Percentiles rank a stretch among this genome's conserved stretches.
Evolutionary conservation across 257 asterid species (phyloP).

Genomic region (Prunella vulgaris): DNA sequence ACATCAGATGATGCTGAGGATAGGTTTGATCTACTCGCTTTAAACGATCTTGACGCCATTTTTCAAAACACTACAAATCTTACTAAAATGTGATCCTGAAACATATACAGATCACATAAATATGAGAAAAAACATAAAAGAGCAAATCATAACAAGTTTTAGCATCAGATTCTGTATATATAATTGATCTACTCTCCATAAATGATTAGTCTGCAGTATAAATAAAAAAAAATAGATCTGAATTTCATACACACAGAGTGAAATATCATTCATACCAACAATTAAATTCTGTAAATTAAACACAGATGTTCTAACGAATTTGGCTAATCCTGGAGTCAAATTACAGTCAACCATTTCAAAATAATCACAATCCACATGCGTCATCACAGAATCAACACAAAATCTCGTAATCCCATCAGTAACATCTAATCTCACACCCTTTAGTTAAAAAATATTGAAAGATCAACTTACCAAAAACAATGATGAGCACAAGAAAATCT

Average conservation of each 20-base stretch:
- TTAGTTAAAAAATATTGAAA: neutral
- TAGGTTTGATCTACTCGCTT: conserved; percentile 50
- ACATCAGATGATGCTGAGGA: conserved; percentile 54
- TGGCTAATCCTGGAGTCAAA: conserved; percentile 12
- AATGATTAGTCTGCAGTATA: neutral
- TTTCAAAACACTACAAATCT: neutral
- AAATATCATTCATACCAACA: neutral
- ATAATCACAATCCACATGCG: neutral
- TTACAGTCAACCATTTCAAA: conserved; percentile 2
- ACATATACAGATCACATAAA: neutral
- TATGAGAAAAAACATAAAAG: neutral
- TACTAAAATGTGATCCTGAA: conserved; percentile 30
- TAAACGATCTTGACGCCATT: conserved; percentile 63
- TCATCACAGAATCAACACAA: neutral
- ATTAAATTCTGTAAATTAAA: neutral
- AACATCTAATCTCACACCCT: neutral
- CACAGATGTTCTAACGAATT: neutral
- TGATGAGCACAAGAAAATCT: conserved; percentile 11
- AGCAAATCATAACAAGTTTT: too few species aligned
- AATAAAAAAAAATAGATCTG: neutral
- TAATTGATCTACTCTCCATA: neutral
- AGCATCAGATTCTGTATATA: neutral
- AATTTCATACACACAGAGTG: neutral
- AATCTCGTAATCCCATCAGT: neutral
- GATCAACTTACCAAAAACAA: conserved; percentile 19